Conservation (phyloP, 352 stramenopile species). For the Phytophthora quininea region DNA sequence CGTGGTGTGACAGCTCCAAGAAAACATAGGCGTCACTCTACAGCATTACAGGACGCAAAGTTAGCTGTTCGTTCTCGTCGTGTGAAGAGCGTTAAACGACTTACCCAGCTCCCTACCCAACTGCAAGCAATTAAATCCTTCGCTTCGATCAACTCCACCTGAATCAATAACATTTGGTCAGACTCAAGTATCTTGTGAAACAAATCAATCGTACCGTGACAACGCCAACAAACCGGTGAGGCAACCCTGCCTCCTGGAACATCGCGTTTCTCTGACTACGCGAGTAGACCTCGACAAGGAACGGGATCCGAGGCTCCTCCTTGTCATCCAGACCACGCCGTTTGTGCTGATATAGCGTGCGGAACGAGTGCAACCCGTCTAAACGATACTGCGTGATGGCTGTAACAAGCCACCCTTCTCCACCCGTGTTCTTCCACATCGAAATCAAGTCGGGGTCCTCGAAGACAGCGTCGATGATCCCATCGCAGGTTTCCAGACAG, state of each 20-base stretch:
- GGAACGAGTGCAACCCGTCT: slow-evolving; percentile 69
- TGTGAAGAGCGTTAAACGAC: not conserved
- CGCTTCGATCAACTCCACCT: slow-evolving; percentile 73
- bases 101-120: slow-evolving; percentile 66
- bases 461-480: slow-evolving; percentile 67
- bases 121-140: slow-evolving; percentile 75
- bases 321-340: slow-evolving; percentile 47
- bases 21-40: slow-evolving; percentile 84
- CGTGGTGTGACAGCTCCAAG: slow-evolving; percentile 54
- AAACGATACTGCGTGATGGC: slow-evolving; percentile 82
- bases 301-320: slow-evolving; percentile 50
- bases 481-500: slow-evolving; percentile 66
- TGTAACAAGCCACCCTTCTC: slow-evolving; percentile 82
- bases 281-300: slow-evolving; percentile 70
- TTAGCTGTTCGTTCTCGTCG: no score
- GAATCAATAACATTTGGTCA: not conserved
- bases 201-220: slow-evolving; percentile 46
- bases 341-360: slow-evolving; percentile 40
- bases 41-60: no score
- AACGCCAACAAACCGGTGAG: slow-evolving; percentile 75
- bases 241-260: slow-evolving; percentile 76
- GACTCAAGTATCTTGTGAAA: slow-evolving; percentile 1
- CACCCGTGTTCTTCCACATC: slow-evolving; percentile 77
- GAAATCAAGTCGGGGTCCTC: slow-evolving; percentile 61
- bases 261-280: slow-evolving; percentile 80